These are phyloP conservation scores for Neoascochyta sp. DNA, from an alignment of 2,329 filamentous ascomycete genomes.

Conservation along the genomic window DNA sequence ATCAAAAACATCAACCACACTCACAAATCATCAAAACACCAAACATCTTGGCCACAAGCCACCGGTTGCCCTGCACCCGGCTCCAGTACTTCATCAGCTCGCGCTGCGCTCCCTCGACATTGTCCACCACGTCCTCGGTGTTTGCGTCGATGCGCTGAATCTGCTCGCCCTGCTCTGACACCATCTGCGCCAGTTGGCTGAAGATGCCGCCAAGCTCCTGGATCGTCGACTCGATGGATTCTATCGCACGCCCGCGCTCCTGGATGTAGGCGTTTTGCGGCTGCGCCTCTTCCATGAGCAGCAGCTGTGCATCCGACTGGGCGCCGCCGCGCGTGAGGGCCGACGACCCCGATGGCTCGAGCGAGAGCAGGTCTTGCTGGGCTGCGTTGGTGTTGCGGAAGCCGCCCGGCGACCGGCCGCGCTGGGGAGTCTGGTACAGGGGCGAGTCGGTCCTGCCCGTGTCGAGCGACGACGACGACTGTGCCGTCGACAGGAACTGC, in stretches of 20 bases:
- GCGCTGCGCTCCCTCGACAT: slow-evolving; percentile 92
- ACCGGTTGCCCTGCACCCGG: slow-evolving; percentile 87
- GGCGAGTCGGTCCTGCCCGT: slow-evolving; percentile 76
- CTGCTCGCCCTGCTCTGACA: slow-evolving; percentile 95
- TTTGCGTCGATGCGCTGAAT: slow-evolving; percentile 97
- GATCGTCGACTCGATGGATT: slow-evolving; percentile 94
- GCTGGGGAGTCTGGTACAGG: slow-evolving; percentile 73
- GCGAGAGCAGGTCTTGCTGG: slow-evolving; percentile 67
- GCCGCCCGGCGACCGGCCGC: slow-evolving; percentile 55
- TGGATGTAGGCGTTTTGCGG: slow-evolving; percentile 85
- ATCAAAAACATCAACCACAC: slow-evolving; percentile 20
- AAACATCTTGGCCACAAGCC: slow-evolving; percentile 83
- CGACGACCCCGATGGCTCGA: slow-evolving; percentile 63
- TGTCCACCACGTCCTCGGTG: slow-evolving; percentile 96
- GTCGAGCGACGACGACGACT: slow-evolving; percentile 59
- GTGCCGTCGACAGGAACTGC: slow-evolving; percentile 87
- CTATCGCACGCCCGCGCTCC: slow-evolving; percentile 90
- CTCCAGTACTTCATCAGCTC: slow-evolving; percentile 97
- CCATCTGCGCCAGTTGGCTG: slow-evolving; percentile 92
- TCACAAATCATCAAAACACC: slow-evolving; percentile 89
- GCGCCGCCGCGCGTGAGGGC: slow-evolving; percentile 46
- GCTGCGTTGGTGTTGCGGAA: slow-evolving; percentile 45
- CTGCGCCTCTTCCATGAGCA: slow-evolving; percentile 87
- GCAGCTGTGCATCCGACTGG: slow-evolving; percentile 76
- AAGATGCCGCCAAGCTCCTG: slow-evolving; percentile 89